Base-by-base conservation (phyloP, 805 yeast genomes). In the Ogataea sp. region DNA sequence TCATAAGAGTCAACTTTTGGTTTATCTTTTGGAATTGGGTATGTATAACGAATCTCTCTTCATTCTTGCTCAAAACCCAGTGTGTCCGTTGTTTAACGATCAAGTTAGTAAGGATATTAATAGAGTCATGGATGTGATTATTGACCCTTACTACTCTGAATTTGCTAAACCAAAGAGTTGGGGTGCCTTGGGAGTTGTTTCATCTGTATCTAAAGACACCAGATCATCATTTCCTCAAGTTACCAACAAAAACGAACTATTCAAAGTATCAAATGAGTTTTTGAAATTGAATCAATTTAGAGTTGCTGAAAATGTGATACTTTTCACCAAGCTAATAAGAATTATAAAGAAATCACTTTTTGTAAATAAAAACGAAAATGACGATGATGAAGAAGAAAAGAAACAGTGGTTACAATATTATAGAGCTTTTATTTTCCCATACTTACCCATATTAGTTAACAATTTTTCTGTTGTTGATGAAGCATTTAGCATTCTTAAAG, bases 391-490 rank as follows among this genome's bases (percentile, higher is more conserved):
- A 11, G 40, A 41, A 8, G 45, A 47, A 7, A 31, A 29, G 2
- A 47, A 43, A 2, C 40, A 40, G 45, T 78, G 94, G 88, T 64
- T 80, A 36, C 71, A 71, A 32, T 83, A 69, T 48, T 73, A 70
- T 49, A 70, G 95, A 44, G 73, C 75, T 42, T 80, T 70, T 48
- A 64, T 90, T 2, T 70, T 84, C 23, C 90, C 93, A 0, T 71
- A 66, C 13, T 23, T 37, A 17, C 56, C 70, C 4, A 50, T 73
- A 11, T 54, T 79, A 4, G 71, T 64, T 15, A 71, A 71, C 15
- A 80, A 81, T 48, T 72, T 85, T 11, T 65, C 78, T 5, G 71
- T 76, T 0, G 68, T 80, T 9, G 75, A 77, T 43, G 81, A 75
- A 44, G 72, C 85, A 1, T 86, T 62, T 50, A 56, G 62, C 7